Conservation (phyloP, 169 alveolate genomes). For the Plasmodium chabaudi region DNA sequence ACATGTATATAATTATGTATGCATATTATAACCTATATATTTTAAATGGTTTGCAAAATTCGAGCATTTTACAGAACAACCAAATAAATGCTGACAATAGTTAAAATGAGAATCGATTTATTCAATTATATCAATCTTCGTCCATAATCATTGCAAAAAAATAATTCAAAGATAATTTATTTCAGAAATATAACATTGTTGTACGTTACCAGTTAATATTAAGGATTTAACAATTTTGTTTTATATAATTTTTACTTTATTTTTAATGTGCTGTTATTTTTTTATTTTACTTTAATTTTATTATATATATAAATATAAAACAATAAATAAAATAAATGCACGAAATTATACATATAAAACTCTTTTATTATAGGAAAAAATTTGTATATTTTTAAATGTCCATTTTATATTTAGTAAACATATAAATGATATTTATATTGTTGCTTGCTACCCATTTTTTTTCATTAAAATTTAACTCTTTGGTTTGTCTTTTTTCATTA, state of each 20-base stretch:
- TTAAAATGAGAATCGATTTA: neutral
- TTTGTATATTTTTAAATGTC: neutral
- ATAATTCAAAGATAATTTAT: neutral
- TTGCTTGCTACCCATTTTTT: neutral
- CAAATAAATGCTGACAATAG: neutral
- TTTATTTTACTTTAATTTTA: too few species aligned
- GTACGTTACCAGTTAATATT: too few species aligned
- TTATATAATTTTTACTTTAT: neutral
- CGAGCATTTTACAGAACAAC: constrained; percentile 8
- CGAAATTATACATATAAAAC: neutral
- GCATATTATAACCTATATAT: constrained; percentile 11
- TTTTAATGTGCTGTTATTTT: neutral
- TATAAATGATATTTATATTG: constrained; percentile 23
- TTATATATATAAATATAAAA: too few species aligned
- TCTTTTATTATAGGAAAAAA: constrained; percentile 7
- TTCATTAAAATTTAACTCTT: neutral
- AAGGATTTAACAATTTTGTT: neutral
- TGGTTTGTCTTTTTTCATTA: constrained; percentile 1
- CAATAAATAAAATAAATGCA: too few species aligned
- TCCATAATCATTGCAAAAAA: neutral
- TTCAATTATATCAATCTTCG: neutral
- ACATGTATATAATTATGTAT: constrained; percentile 10
- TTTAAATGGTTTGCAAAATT: neutral
- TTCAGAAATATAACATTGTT: too few species aligned
- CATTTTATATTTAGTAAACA: constrained; percentile 27